Evolutionary conservation across 805 yeast species (phyloP).

Genomic region (Schwanniomyces sp.): DNA sequence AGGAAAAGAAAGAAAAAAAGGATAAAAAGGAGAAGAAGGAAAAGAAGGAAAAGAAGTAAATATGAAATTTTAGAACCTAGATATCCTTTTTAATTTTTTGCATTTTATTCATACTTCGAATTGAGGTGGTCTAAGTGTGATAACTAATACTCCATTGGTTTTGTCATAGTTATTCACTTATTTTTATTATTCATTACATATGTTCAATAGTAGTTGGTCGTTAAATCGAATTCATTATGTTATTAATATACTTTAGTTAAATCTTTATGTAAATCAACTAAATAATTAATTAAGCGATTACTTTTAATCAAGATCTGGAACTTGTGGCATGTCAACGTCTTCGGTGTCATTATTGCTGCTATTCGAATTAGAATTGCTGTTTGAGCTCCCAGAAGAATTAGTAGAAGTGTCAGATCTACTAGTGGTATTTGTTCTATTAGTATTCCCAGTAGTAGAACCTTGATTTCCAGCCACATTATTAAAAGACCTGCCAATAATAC

Average conservation of each 20-base stretch:
- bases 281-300: not conserved
- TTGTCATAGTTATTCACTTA: not conserved
- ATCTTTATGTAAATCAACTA: not conserved
- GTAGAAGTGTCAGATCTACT: not conserved
- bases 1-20: constrained; percentile 28
- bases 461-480: constrained; percentile 2
- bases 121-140: not conserved
- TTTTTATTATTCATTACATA: constrained; percentile 6
- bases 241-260: constrained; percentile 1
- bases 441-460: not conserved
- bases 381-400: not conserved
- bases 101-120: constrained; percentile 1
- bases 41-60: constrained; percentile 22
- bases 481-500: constrained; percentile 9
- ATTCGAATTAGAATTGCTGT: not conserved
- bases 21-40: constrained; percentile 24
- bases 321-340: constrained; percentile 12
- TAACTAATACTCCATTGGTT: not conserved
- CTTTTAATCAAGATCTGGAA: constrained; percentile 11
- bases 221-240: constrained; percentile 3
- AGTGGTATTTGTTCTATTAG: not conserved
- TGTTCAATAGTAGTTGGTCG: constrained; percentile 6
- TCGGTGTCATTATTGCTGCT: constrained; percentile 1
- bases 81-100: constrained; percentile 2
- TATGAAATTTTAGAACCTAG: not conserved